Evolutionary conservation across 345 rosid genomes (phyloP).

Genomic region (Lepidium aucheri): DNA sequence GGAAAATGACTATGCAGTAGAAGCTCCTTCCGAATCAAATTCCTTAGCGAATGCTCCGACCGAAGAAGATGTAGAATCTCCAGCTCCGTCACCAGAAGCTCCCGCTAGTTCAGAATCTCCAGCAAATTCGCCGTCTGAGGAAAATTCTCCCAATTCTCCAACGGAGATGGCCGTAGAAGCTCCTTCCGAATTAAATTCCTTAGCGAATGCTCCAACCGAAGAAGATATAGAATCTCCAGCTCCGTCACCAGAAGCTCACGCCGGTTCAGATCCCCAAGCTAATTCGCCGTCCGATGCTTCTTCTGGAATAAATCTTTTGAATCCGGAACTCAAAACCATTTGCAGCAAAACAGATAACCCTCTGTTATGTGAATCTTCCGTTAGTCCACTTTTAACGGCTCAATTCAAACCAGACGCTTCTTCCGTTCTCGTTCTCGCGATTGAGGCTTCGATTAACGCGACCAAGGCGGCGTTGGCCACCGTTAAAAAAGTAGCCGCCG

Average conservation of each 20-base stretch:
- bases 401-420: conserved; percentile 10
- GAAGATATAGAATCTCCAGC: no score
- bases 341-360: conserved; percentile 36
- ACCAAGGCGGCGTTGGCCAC: conserved; percentile 1
- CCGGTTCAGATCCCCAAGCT: no score
- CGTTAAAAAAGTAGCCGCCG: background rate
- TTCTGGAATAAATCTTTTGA: background rate
- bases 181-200: background rate
- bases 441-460: conserved; percentile 25
- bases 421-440: conserved; percentile 27
- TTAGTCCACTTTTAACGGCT: conserved; percentile 23
- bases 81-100: background rate
- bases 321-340: conserved; percentile 20
- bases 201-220: background rate
- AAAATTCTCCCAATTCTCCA: background rate
- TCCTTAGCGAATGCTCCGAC: no score
- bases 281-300: background rate
- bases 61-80: background rate
- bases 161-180: background rate
- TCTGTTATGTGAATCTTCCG: conserved; percentile 28
- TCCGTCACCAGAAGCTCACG: no score
- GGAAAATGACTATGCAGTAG: background rate
- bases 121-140: no score
- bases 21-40: background rate
- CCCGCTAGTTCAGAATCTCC: background rate